These are phyloP conservation scores for Beauveria sp. DNA, from an alignment of 2,329 filamentous ascomycete species.

Conservation along the genomic window DNA sequence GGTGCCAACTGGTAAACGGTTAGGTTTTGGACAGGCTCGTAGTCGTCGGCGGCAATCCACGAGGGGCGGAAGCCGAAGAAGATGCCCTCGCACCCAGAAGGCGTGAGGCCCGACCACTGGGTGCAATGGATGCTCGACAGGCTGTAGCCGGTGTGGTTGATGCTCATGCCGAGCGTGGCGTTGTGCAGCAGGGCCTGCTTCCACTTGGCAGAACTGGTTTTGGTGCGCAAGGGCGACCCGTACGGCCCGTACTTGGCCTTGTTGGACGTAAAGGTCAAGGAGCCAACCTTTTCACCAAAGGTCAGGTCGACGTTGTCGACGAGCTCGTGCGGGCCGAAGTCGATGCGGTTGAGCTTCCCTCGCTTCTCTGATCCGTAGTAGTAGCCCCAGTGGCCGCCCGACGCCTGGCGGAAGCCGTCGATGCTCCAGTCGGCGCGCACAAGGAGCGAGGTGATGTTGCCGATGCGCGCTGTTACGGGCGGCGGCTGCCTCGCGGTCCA, in stretches of 20 bases:
- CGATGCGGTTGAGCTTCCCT: neutral
- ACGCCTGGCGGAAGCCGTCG: neutral
- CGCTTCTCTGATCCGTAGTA: neutral
- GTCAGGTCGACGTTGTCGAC: neutral
- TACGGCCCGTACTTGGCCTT: neutral
- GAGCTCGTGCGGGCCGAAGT: neutral
- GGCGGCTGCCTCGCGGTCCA: neutral
- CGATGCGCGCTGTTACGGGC: neutral
- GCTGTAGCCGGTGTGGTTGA: neutral
- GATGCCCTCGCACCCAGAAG: neutral
- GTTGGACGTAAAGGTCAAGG: neutral
- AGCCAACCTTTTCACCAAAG: neutral
- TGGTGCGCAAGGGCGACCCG: neutral
- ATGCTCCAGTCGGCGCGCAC: neutral
- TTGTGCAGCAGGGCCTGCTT: neutral
- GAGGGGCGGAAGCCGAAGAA: neutral
- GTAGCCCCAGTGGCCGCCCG: neutral
- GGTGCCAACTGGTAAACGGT: too few species aligned
- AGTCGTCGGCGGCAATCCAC: neutral
- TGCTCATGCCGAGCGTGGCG: neutral
- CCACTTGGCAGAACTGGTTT: too few species aligned
- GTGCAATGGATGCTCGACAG: neutral
- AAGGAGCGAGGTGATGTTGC: neutral
- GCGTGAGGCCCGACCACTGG: neutral
- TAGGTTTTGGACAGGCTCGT: too few species aligned